phyloP scores from a whole-genome alignment of 1,284 basidiomycete species.

The Naganishia cerealis region DNA sequence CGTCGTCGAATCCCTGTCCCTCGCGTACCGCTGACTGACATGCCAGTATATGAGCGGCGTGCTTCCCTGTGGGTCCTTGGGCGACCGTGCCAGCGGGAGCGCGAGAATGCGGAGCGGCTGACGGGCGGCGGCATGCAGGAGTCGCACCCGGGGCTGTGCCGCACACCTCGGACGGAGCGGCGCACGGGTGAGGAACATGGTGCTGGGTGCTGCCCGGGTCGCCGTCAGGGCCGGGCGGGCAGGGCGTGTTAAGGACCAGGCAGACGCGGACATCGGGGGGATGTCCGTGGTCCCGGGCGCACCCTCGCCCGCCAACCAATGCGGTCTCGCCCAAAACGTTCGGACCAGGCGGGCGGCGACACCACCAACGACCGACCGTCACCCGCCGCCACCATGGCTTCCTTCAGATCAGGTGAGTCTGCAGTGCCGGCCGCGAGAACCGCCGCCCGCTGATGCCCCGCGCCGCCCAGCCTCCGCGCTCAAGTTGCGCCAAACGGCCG shows the following conservation, averaged over 20 bases:
- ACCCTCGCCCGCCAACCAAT: slow-evolving; percentile 5
- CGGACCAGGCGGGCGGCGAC: too few relatives aligned
- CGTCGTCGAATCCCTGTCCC: background rate
- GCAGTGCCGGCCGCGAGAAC: background rate
- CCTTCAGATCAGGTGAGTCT: slow-evolving; percentile 22
- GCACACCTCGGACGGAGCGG: too few relatives aligned
- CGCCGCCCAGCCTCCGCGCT: background rate
- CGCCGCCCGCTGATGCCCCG: background rate
- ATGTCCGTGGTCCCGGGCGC: background rate
- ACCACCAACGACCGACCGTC: too few relatives aligned
- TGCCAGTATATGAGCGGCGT: slow-evolving; percentile 32
- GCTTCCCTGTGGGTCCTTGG: slow-evolving; percentile 17
- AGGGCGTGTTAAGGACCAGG: too few relatives aligned
- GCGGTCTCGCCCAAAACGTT: background rate
- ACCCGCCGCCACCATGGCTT: slow-evolving; percentile 16
- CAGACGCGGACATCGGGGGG: background rate
- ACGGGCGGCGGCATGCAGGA: background rate
- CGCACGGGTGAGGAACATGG: slow-evolving; percentile 3
- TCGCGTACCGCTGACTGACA: slow-evolving; percentile 24
- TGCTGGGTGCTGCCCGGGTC: too few relatives aligned
- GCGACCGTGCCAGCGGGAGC: slow-evolving; percentile 44
- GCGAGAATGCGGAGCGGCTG: slow-evolving; percentile 47
- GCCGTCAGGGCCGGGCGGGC: too few relatives aligned
- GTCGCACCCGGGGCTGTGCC: too few relatives aligned
- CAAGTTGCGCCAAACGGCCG: background rate